These are phyloP conservation scores for Diplotaxis tenuifolia DNA, from an alignment of 345 rosid genomes.

Conservation along the genomic window DNA sequence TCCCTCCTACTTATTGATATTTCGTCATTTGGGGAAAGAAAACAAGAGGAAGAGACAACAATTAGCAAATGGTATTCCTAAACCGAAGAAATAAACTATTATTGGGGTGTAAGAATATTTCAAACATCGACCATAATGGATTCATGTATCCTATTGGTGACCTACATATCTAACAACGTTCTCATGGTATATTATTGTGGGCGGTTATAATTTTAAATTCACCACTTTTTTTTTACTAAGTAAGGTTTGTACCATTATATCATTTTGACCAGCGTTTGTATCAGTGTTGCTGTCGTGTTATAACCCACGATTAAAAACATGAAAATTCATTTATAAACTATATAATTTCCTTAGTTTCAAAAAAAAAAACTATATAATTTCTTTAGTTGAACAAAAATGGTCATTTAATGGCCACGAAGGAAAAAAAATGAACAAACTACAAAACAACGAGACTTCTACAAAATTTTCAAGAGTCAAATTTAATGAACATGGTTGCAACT, in stretches of 20 bases:
- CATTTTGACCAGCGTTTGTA: not conserved
- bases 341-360: too few relatives aligned
- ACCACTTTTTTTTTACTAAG: not conserved
- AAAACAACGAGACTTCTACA: constrained; percentile 5
- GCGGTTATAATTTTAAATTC: not conserved
- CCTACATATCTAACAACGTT: not conserved
- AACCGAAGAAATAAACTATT: not conserved
- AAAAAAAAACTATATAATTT: too few relatives aligned
- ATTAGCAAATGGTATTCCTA: not conserved
- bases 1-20: constrained; percentile 22
- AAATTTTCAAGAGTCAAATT: not conserved
- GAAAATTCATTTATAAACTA: not conserved
- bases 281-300: not conserved
- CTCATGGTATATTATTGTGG: not conserved
- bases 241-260: not conserved
- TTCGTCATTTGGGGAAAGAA: not conserved
- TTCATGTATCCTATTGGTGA: not conserved
- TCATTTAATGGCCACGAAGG: not conserved
- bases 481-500: constrained; percentile 13
- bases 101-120: not conserved
- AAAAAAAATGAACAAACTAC: constrained; percentile 12
- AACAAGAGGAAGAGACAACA: not conserved
- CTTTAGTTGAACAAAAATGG: not conserved
- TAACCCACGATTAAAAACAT: not conserved
- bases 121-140: not conserved